Base-by-base conservation (phyloP, 2,329 filamentous ascomycete genomes). In the Gnomoniopsis smithogilvyi region DNA sequence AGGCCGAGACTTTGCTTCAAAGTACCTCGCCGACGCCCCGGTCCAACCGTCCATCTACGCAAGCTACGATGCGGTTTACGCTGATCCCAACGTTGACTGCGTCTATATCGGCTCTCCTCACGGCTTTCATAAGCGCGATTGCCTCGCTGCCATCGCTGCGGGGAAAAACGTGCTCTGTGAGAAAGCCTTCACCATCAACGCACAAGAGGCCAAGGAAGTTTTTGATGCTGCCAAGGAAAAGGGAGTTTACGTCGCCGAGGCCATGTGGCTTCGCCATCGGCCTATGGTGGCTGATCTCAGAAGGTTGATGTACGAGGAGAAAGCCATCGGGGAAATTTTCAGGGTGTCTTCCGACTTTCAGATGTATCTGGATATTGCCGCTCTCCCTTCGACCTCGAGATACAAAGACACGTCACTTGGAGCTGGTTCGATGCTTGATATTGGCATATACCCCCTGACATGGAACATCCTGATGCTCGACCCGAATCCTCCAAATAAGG, bases 131-230 rank as follows among this genome's bases (percentile, higher is more conserved):
- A 70, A 69, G 58, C 65, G 70, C 43, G 71, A 72, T 47, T 69
- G 67, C 46, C 66, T 74, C 24, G 68, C 70, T 24, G 70, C 71
- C 1, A 70, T 74, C 36, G 63, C 62, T 19, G 69, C 69, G 4
- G 70, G 72, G 17, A 75, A 75, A 62, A 67, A 74, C 51, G 66
- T 74, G 3, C 67, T 75, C 1, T 75, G 73, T 58, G 73, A 74
- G 52, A 74, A 74, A 60, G 64, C 73, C 0, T 69, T 74, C 54
- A 68, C 70, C 1, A 62, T 74, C 59, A 74, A 67, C 45, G 67
- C 65, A 2, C 62, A 58, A n/a, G 67, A 72, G 38, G 67, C 67
- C 8, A 63, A 61, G 30, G 62, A 65, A 17, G 64, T 73, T 3
- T 64, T 69, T 10, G 64, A 64, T 10, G 65, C 67, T 0, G 72